Evolutionary conservation across 495 filamentous ascomycete genomes (phyloP).

Genomic region (Neurospora tetraspora): DNA sequence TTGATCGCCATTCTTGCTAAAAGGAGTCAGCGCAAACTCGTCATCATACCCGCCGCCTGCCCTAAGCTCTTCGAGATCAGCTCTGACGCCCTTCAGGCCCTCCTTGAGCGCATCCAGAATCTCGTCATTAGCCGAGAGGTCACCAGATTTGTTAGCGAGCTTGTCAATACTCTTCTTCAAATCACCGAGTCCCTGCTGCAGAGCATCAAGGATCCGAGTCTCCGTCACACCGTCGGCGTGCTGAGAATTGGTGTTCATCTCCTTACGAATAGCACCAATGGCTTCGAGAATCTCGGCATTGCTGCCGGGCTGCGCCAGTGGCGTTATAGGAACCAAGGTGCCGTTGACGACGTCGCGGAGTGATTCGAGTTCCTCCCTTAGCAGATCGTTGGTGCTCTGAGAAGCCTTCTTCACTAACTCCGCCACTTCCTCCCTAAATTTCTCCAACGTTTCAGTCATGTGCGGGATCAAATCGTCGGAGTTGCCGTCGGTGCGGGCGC

Average conservation of each 20-base stretch:
- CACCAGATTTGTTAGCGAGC: conserved; percentile 54
- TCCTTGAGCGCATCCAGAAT: conserved; percentile 78
- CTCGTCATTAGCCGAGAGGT: conserved; percentile 67
- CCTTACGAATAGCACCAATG: conserved; percentile 55
- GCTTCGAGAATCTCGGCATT: conserved; percentile 53
- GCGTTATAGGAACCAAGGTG: conserved; percentile 50
- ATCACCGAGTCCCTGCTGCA: conserved; percentile 71
- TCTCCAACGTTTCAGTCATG: conserved; percentile 60
- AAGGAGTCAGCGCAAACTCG: conserved; percentile 37
- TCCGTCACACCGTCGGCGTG: conserved; percentile 48
- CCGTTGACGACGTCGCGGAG: conserved; percentile 64
- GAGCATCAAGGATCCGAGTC: conserved; percentile 52
- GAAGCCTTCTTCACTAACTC: conserved; percentile 32
- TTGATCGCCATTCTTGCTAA: conserved; percentile 19
- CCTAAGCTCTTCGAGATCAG: conserved; percentile 70
- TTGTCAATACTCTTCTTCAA: conserved; percentile 68
- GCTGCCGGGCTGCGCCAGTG: conserved; percentile 27
- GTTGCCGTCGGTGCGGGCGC: conserved; percentile 43
- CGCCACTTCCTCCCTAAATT: conserved; percentile 63
- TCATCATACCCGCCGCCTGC: conserved; percentile 34
- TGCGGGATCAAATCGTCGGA: conserved; percentile 73
- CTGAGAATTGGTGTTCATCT: conserved; percentile 31
- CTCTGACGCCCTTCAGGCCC: conserved; percentile 59
- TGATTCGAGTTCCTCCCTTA: conserved; percentile 71
- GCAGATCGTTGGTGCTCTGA: conserved; percentile 47